Base-by-base conservation (phyloP, 208 protist species). In the Acanthamoeba sp. region DNA sequence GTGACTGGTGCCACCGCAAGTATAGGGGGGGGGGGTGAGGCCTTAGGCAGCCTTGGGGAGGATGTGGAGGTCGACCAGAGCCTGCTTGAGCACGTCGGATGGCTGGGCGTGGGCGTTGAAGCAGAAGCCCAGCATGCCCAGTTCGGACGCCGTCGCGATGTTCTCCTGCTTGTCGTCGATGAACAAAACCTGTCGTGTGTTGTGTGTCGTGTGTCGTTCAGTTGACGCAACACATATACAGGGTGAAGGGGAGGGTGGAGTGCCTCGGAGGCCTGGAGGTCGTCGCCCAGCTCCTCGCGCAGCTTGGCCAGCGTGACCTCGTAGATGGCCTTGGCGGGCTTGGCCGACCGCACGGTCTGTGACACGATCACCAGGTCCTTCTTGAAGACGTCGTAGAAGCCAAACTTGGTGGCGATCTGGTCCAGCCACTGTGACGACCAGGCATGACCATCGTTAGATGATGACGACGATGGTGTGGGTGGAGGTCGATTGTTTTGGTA, bases 131-230 rank as follows among this genome's bases (percentile, higher is more conserved):
- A 57, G 32, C 29, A 92, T 40, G 4, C 87, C 87, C 12, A 40
- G 5, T 36, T 52, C 62, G 20, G 36, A 55, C 34, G 87, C 87
- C 12, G 87, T 52, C 16, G 32, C 55, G 57, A 64, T 76, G 59
- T 92, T 92, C 87, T 92, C 87, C 57, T 73, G 57, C 59, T 92
- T 92, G 87, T 92, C 87, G 59, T 92, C 87, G 57, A 92, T 73
- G 34, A 92, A 92, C 29, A 92, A 24, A 5, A 92, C 87, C 59
- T 91, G 42, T 22, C 10, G 32, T 16, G 80, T 40, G 69, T 34
- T 78, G 22, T 9, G 73, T 71, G 62, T 55, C 1, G 48, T 14
- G 5, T n/a, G n/a, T n/a, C n/a, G n/a, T n/a, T n/a, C n/a, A n/a
- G n/a, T n/a, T n/a, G n/a, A n/a, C n/a, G n/a, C n/a, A n/a, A n/a